Conservation (phyloP, 257 asterid genomes). For the Solanum tacnaense region DNA sequence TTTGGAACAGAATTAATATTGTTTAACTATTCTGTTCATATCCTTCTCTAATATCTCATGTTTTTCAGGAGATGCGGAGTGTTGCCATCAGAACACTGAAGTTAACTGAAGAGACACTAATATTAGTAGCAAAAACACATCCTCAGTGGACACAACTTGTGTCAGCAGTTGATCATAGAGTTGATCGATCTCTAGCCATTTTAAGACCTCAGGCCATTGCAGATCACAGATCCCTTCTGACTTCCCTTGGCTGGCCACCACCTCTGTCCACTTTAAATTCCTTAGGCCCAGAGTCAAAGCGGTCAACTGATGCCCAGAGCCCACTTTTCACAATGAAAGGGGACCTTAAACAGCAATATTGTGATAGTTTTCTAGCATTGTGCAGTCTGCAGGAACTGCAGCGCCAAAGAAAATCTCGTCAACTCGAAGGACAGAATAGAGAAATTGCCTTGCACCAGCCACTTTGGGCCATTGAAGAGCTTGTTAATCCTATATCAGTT, state of each 20-base stretch:
- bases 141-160: slow-evolving; percentile 85
- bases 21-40: background rate
- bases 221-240: slow-evolving; percentile 81
- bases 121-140: slow-evolving; percentile 48
- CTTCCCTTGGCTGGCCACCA: slow-evolving; percentile 98
- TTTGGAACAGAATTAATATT: background rate
- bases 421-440: slow-evolving; percentile 54
- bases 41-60: slow-evolving; percentile 5
- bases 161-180: slow-evolving; percentile 92
- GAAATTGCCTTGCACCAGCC: slow-evolving; percentile 57
- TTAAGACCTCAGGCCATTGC: slow-evolving; percentile 96
- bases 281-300: slow-evolving; percentile 31
- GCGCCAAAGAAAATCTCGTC: slow-evolving; percentile 70
- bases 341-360: slow-evolving; percentile 68
- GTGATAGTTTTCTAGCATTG: slow-evolving; percentile 76
- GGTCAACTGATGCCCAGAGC: slow-evolving; percentile 43
- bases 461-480: slow-evolving; percentile 98
- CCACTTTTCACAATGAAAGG: slow-evolving; percentile 80
- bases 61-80: slow-evolving; percentile 53
- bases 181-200: slow-evolving; percentile 88
- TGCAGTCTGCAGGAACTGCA: slow-evolving; percentile 92
- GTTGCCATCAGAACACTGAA: slow-evolving; percentile 54
- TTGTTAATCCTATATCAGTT: slow-evolving; percentile 74
- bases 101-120: slow-evolving; percentile 57
- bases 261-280: slow-evolving; percentile 55